A percentile compares a stretch with the other conserved stretches of the same genome.
Conservation (phyloP, 148 eudicot species). For the Amaranthus palmeri region DNA sequence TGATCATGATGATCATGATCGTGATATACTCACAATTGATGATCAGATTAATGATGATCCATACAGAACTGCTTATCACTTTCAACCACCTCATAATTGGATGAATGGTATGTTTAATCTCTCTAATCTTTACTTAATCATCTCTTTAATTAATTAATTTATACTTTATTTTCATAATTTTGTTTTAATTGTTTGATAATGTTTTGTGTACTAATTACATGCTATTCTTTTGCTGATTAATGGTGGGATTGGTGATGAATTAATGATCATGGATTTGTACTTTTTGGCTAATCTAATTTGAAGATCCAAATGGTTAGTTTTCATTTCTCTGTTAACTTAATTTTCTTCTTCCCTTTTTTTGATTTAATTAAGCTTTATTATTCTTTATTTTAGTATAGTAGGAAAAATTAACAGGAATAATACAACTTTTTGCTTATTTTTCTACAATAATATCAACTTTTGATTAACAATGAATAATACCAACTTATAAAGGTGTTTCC, state of each 20-base stretch:
- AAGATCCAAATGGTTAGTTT: conserved; percentile 36
- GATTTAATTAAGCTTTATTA: neutral
- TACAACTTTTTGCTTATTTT: too few species aligned
- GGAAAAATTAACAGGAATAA: too few species aligned
- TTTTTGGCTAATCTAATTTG: neutral
- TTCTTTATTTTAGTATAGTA: neutral
- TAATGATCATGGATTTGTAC: neutral
- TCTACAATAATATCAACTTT: too few species aligned
- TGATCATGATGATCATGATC: too few species aligned
- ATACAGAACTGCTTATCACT: conserved; percentile 1
- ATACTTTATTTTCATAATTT: neutral
- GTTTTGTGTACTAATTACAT: too few species aligned
- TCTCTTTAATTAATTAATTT: neutral
- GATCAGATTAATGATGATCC: neutral
- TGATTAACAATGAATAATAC: too few species aligned
- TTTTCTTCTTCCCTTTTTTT: too few species aligned
- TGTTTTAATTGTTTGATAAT: neutral
- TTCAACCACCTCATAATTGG: conserved; percentile 6
- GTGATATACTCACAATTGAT: neutral
- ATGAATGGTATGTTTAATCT: neutral
- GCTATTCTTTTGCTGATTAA: neutral
- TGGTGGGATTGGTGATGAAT: neutral
- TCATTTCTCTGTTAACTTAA: neutral
- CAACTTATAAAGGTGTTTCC: too few species aligned
- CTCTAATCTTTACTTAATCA: neutral